phyloP scores from a whole-genome alignment of 345 rosid genomes.

The Syzygium aqueum region DNA sequence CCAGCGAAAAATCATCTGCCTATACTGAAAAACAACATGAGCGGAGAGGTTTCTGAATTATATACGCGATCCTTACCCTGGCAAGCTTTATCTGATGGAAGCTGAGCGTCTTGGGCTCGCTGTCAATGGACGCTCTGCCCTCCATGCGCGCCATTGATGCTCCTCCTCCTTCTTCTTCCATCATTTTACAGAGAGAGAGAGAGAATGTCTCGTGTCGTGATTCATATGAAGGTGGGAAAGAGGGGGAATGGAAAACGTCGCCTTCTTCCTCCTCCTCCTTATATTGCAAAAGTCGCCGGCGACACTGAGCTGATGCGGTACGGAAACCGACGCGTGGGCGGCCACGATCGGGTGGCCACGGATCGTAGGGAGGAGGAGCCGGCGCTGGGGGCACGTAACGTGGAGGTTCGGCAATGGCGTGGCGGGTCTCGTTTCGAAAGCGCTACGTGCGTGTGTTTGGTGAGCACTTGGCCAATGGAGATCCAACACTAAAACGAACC shows the following conservation, averaged over 20 bases:
- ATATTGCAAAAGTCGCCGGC: background rate
- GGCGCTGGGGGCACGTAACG: background rate
- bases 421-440: background rate
- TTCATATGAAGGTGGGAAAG: background rate
- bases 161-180: background rate
- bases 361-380: background rate
- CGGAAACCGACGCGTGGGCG: background rate
- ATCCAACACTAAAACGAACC: background rate
- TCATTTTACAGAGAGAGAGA: background rate
- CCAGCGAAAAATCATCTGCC: background rate
- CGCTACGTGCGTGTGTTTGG: background rate
- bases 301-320: background rate
- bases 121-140: conserved; percentile 33
- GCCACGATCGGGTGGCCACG: background rate
- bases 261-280: background rate
- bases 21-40: background rate
- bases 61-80: conserved; percentile 11
- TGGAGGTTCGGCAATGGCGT: background rate
- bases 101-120: conserved; percentile 37
- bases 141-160: background rate
- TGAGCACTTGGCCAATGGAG: background rate
- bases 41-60: background rate
- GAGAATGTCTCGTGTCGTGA: background rate
- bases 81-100: conserved; percentile 29
- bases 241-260: background rate